Evolutionary conservation across 2,329 filamentous ascomycete genomes (phyloP).

Genomic region (Blastomyces silverae): DNA sequence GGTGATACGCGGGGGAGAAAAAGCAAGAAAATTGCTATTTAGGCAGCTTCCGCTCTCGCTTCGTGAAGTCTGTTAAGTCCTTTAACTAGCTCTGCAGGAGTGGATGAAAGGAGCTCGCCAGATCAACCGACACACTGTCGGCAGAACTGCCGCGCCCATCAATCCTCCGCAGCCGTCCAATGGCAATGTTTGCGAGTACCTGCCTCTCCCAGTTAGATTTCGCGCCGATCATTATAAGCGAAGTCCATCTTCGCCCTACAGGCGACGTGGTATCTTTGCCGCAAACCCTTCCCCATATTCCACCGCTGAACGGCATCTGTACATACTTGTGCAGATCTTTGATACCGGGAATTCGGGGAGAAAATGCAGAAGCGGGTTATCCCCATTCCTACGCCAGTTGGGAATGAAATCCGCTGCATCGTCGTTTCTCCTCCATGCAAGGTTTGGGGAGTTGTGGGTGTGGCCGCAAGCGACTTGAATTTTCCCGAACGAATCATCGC

Average conservation of each 20-base stretch:
- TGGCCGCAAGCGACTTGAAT: not conserved
- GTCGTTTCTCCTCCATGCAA: not conserved
- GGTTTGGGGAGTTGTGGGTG: not conserved
- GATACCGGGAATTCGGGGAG: not conserved
- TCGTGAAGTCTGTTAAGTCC: not conserved
- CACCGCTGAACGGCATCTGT: not conserved
- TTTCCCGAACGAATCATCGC: not conserved
- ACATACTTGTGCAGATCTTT: not conserved
- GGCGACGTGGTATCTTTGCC: not conserved
- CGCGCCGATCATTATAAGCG: not conserved
- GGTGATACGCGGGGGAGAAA: not conserved
- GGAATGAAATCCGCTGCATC: too few relatives aligned
- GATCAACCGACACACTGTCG: not conserved
- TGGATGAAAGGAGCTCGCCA: not conserved
- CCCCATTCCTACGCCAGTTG: not conserved
- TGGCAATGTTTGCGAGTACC: not conserved
- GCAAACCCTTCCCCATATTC: not conserved
- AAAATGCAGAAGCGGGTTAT: not conserved
- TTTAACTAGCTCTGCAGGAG: not conserved
- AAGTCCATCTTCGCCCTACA: not conserved
- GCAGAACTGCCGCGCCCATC: not conserved
- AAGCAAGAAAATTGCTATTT: not conserved
- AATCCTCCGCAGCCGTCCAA: not conserved
- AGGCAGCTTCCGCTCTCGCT: not conserved
- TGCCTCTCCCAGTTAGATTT: not conserved